phyloP scores from a whole-genome alignment of 306 rosid genomes.

The Citrullus colocynthis region DNA sequence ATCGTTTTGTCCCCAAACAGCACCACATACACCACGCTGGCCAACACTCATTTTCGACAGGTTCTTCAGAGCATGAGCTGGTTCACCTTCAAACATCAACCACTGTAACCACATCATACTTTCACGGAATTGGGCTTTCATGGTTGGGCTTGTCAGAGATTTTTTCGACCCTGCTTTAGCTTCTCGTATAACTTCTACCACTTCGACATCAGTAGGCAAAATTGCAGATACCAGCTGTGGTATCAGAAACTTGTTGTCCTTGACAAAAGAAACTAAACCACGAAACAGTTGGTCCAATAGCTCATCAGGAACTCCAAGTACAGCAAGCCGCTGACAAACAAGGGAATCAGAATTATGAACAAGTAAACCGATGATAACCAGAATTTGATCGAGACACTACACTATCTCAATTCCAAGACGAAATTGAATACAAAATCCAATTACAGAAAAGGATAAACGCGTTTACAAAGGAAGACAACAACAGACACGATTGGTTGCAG shows the following conservation, averaged over 20 bases:
- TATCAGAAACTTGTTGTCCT: constrained; percentile 27
- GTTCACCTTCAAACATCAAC: constrained; percentile 94
- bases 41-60: constrained; percentile 55
- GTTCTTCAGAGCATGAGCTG: constrained; percentile 24
- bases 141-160: constrained; percentile 7
- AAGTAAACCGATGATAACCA: constrained; percentile 1
- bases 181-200: constrained; percentile 27
- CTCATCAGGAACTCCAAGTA: constrained; percentile 55
- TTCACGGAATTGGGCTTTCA: constrained; percentile 36
- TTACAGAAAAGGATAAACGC: neutral
- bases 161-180: constrained; percentile 26
- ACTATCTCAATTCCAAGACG: neutral
- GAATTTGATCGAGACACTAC: neutral
- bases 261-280: constrained; percentile 57
- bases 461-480: neutral
- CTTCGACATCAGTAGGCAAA: constrained; percentile 59
- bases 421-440: constrained; percentile 1
- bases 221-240: constrained; percentile 49
- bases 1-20: constrained; percentile 82
- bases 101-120: constrained; percentile 80
- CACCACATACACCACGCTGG: constrained; percentile 86
- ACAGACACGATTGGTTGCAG: neutral
- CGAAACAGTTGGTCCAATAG: constrained; percentile 26
- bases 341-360: constrained; percentile 10
- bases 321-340: constrained; percentile 43